Evolutionary conservation across 129 eudicot species (phyloP).

Genomic region (Cynara cardunculus): DNA sequence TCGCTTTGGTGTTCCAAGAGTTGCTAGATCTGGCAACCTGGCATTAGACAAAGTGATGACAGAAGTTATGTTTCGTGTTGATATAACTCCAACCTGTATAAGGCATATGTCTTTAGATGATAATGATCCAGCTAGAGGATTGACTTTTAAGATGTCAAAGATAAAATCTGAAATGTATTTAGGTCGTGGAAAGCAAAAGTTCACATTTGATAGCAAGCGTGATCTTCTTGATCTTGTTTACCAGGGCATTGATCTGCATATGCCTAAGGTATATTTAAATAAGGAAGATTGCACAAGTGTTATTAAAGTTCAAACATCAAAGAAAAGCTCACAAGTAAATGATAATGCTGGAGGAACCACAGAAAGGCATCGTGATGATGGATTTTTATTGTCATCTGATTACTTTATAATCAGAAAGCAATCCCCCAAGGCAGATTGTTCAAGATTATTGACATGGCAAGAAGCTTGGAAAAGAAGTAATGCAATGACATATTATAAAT

Average conservation of each 20-base stretch:
- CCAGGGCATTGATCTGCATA: constrained; percentile 79
- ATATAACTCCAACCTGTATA: constrained; percentile 66
- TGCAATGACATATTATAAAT: constrained; percentile 70
- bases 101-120: constrained; percentile 79
- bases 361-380: constrained; percentile 70
- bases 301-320: constrained; percentile 54
- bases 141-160: constrained; percentile 68
- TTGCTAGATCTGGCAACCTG: constrained; percentile 90
- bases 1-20: constrained; percentile 85
- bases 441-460: constrained; percentile 83
- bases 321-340: constrained; percentile 48
- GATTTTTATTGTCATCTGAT: constrained; percentile 84
- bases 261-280: constrained; percentile 64
- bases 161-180: constrained; percentile 62
- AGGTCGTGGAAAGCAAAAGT: constrained; percentile 84
- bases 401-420: constrained; percentile 91
- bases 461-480: constrained; percentile 86
- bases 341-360: constrained; percentile 36
- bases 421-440: constrained; percentile 84
- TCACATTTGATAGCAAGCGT: constrained; percentile 69
- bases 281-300: constrained; percentile 59
- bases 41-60: constrained; percentile 86
- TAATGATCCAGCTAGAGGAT: constrained; percentile 87
- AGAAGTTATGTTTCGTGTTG: constrained; percentile 81
- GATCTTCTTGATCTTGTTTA: constrained; percentile 85